phyloP scores from a whole-genome alignment of 202 grass and related monocot genomes.

The Setaria italica region DNA sequence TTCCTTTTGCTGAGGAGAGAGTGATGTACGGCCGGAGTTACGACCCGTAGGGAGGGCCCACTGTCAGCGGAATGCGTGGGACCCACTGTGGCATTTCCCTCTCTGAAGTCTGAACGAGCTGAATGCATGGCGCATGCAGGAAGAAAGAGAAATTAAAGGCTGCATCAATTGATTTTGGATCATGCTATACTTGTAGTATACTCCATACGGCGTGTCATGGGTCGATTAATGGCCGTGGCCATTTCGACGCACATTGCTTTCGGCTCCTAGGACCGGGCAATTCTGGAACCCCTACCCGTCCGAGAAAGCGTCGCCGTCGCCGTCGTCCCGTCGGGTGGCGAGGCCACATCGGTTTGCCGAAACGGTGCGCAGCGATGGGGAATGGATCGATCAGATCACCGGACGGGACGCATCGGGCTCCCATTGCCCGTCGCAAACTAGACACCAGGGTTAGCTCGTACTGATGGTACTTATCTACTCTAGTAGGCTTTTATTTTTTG shows the following conservation, averaged over 20 bases:
- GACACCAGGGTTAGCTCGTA: conserved; percentile 15
- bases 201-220: background rate
- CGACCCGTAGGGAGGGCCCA: background rate
- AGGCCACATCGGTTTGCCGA: conserved; percentile 34
- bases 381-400: background rate
- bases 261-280: conserved; percentile 41
- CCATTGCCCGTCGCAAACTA: conserved; percentile 42
- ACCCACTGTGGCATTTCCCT: conserved; percentile 3
- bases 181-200: background rate
- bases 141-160: background rate
- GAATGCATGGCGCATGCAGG: background rate
- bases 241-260: conserved; percentile 37
- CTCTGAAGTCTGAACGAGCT: background rate
- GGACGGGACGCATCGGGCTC: conserved; percentile 37
- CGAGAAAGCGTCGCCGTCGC: conserved; percentile 25
- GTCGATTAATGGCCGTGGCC: conserved; percentile 21
- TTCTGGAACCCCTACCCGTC: conserved; percentile 23
- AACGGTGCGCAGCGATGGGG: conserved; percentile 4
- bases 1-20: background rate
- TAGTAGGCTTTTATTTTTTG: conserved; percentile 22
- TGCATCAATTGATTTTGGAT: background rate
- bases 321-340: conserved; percentile 31
- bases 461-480: conserved; percentile 43
- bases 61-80: background rate
- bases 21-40: no score